These are phyloP conservation scores for Heliamphora exappendiculata DNA, from an alignment of 148 eudicot species.

Conservation along the genomic window DNA sequence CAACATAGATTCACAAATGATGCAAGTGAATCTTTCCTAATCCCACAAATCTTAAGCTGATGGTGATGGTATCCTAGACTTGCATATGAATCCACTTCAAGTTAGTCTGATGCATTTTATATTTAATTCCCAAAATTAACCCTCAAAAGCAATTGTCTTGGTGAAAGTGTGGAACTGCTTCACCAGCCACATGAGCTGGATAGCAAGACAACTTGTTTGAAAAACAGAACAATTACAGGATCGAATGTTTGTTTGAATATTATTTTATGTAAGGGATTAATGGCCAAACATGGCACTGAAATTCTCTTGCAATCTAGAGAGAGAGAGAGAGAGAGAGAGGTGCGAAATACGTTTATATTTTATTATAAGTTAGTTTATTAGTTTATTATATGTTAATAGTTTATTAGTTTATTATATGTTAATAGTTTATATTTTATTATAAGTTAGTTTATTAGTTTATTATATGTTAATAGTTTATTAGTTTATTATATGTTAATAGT, in stretches of 20 bases:
- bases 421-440: no score
- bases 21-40: background rate
- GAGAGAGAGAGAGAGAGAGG: background rate
- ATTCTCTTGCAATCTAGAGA: background rate
- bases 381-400: no score
- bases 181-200: background rate
- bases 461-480: no score
- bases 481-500: no score
- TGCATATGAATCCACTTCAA: background rate
- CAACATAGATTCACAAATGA: background rate
- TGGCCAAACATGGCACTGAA: background rate
- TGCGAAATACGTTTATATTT: no score
- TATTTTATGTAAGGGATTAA: background rate
- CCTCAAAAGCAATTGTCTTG: slow-evolving; percentile 3
- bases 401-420: no score
- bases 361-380: no score
- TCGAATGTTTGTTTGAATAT: background rate
- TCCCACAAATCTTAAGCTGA: background rate
- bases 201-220: background rate
- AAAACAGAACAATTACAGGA: background rate
- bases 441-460: no score
- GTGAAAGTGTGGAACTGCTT: background rate
- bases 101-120: background rate
- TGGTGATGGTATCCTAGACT: background rate
- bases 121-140: background rate